These are phyloP conservation scores for Artemisia annua DNA, from an alignment of 129 eudicot species.

Conservation along the genomic window DNA sequence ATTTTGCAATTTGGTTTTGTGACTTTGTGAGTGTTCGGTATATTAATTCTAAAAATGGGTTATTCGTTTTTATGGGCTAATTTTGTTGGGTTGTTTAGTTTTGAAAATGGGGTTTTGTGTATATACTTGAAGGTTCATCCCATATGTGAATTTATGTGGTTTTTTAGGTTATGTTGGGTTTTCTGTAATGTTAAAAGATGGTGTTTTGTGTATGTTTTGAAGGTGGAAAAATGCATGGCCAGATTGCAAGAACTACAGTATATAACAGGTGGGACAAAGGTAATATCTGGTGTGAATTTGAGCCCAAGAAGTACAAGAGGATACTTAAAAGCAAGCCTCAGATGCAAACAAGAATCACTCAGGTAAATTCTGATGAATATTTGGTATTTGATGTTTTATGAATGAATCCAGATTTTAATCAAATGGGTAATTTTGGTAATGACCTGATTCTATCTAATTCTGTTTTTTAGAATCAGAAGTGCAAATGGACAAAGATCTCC, in stretches of 20 bases:
- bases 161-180: too few relatives aligned
- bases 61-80: too few relatives aligned
- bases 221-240: slow-evolving; percentile 98
- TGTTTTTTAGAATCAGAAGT: slow-evolving; percentile 44
- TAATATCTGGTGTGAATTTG: slow-evolving; percentile 56
- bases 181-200: not conserved
- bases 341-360: slow-evolving; percentile 79
- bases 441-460: too few relatives aligned
- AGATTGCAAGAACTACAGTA: slow-evolving; percentile 89
- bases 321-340: slow-evolving; percentile 57
- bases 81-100: not conserved
- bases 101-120: not conserved
- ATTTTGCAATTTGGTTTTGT: too few relatives aligned
- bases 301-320: slow-evolving; percentile 77
- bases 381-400: not conserved
- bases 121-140: too few relatives aligned
- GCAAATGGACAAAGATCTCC: slow-evolving; percentile 54
- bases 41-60: too few relatives aligned
- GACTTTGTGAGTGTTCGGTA: too few relatives aligned
- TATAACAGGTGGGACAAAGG: slow-evolving; percentile 74
- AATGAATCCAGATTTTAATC: not conserved
- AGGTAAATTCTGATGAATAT: slow-evolving; percentile 40
- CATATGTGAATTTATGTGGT: too few relatives aligned
- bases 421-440: not conserved
- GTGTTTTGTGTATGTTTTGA: slow-evolving; percentile 16